Evolutionary conservation across 306 rosid genomes (phyloP), one percentile per base, ranked within the genome.

Genomic region (Senna siamea): DNA sequence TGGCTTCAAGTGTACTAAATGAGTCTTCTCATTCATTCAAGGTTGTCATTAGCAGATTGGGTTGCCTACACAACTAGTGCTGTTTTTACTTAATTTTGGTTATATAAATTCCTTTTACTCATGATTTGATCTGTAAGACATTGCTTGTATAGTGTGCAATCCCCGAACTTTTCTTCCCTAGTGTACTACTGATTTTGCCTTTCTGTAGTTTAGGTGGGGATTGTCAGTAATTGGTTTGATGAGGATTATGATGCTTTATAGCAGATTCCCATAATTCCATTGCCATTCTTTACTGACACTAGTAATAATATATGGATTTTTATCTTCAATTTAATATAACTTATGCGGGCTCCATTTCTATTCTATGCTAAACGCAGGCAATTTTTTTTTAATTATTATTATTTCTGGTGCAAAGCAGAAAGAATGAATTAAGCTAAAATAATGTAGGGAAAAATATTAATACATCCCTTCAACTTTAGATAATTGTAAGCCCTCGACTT

Each of bases 1-100:
- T 61, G 96, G 98, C 74, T 90, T 90, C 80, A 72, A 86, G 5
- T 90, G 98, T 66, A 59, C 82, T 44, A 79, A 83, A 90, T 83
- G 84, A 75, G 66, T 79, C 76, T 26, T 34, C 40, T 51, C 44
- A 35, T 57, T 18, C 9, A 40, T 50, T 60, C 11, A 34, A 56
- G 76, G 61, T 46, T 46, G 64, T 74, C 60, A 15, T 68, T 6
- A 50, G 82, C 52, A 2, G 65, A 76, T 80, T 69, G 69, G 62
- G 28, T 37, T 72, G 60, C 66, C 77, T 67, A 40, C 70, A 66
- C 15, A 34, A 43, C 47, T 63, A 48, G 37, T 32, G 56, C 76
- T 32, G 30, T 44, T 30, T 66, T 34, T 61, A 15, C 73, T 20
- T 51, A 17, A 52, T 14, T 74, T 85, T 80, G 83, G 75, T 66